A percentile compares a stretch with the other conserved stretches of the same genome.
phyloP scores from a whole-genome alignment of 176 grass and related monocot species.

The Themeda triandra region DNA sequence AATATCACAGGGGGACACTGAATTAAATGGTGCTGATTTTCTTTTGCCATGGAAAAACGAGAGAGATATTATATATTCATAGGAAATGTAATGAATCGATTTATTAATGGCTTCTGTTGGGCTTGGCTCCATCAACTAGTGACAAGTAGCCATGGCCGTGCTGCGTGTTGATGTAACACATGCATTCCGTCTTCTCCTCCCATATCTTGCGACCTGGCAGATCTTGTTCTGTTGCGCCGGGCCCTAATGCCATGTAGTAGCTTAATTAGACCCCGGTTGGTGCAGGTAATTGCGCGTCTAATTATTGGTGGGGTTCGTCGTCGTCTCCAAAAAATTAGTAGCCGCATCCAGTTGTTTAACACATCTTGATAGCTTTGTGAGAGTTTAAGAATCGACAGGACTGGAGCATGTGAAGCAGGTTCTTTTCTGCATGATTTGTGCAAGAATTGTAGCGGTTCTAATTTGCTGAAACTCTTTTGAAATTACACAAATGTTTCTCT shows the following conservation, averaged over 20 bases:
- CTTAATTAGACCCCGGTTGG: conserved; percentile 20
- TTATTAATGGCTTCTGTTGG: conserved; percentile 33
- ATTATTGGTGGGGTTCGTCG: conserved; percentile 19
- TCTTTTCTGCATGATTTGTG: background rate
- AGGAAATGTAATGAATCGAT: background rate
- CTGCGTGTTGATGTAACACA: conserved; percentile 21
- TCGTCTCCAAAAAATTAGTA: background rate
- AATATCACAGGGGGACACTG: background rate
- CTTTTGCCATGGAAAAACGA: background rate
- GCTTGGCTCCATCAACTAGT: background rate
- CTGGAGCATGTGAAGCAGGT: background rate
- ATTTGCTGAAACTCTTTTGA: no score
- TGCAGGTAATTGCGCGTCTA: conserved; percentile 22
- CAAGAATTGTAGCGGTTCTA: no score
- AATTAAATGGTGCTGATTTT: background rate
- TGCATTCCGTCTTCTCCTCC: background rate
- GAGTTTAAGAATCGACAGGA: background rate
- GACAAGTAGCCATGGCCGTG: background rate
- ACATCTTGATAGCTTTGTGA: background rate
- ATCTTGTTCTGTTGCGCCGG: conserved; percentile 32
- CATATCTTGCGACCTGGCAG: conserved; percentile 41
- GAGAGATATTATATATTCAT: no score
- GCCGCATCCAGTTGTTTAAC: background rate
- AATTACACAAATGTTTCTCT: no score
- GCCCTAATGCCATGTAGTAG: background rate